These are phyloP conservation scores for Rhodomyrtus psidioides DNA, from an alignment of 441 rosid species.

Conservation along the genomic window DNA sequence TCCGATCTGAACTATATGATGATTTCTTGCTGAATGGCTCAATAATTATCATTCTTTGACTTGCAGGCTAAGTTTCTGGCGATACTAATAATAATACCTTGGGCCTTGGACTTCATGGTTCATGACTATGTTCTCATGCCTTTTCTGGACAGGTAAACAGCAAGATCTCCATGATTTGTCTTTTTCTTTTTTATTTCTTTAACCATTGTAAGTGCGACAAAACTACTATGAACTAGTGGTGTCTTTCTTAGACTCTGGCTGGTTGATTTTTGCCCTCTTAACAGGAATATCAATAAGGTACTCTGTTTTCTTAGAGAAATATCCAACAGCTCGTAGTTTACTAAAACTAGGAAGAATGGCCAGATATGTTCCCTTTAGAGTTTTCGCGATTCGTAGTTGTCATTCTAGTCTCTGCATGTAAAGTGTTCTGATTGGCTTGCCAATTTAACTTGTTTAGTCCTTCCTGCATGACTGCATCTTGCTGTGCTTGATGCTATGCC, in stretches of 20 bases:
- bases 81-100: slow-evolving; percentile 66
- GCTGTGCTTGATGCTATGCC: neutral
- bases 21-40: neutral
- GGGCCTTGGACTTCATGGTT: slow-evolving; percentile 77
- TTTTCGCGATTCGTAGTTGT: neutral
- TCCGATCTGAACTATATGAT: neutral
- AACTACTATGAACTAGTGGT: neutral
- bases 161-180: neutral
- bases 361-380: neutral
- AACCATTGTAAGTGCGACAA: neutral
- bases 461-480: neutral
- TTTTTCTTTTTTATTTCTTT: neutral
- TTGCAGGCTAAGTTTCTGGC: slow-evolving; percentile 89
- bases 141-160: slow-evolving; percentile 74
- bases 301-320: neutral
- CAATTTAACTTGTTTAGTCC: neutral
- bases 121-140: slow-evolving; percentile 97
- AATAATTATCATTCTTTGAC: slow-evolving; percentile 5
- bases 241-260: neutral
- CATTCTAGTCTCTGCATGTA: neutral
- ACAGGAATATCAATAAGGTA: neutral
- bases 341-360: neutral
- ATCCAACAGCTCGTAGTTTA: neutral
- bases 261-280: neutral
- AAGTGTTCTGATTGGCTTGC: neutral